phyloP scores from a whole-genome alignment of 1,139 yeast genomes.

The Debaryomycetaceae sp. region DNA sequence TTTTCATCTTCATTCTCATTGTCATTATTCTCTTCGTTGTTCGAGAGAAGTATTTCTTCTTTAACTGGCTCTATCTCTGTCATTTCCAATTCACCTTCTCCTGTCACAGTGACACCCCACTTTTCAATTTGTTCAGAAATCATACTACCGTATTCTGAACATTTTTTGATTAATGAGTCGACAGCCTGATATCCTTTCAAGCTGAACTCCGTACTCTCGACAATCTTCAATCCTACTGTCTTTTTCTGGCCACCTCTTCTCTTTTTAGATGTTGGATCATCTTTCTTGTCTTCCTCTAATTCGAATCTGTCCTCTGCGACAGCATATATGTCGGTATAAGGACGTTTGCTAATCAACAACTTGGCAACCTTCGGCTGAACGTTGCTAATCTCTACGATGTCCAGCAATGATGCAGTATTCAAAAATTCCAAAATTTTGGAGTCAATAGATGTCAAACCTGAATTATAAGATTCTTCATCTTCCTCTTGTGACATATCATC shows the following conservation, averaged over 20 bases:
- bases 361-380: conserved; percentile 69
- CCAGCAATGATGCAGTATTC: conserved; percentile 72
- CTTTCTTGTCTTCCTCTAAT: conserved; percentile 15
- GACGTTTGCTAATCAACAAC: conserved; percentile 59
- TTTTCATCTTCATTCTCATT: conserved; percentile 32
- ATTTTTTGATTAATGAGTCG: conserved; percentile 79
- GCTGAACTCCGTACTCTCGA: conserved; percentile 67
- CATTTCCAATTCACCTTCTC: conserved; percentile 53
- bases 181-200: conserved; percentile 91
- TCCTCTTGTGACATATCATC: conserved; percentile 41
- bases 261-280: conserved; percentile 21
- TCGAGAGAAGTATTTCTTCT: conserved; percentile 23
- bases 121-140: conserved; percentile 69
- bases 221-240: conserved; percentile 69
- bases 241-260: conserved; percentile 45
- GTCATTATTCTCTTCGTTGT: conserved; percentile 18
- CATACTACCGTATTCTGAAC: conserved; percentile 71
- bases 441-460: conserved; percentile 54
- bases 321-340: conserved; percentile 56
- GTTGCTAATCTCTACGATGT: conserved; percentile 75
- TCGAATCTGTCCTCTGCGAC: conserved; percentile 56
- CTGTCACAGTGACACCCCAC: conserved; percentile 83
- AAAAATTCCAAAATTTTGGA: conserved; percentile 69
- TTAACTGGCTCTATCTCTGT: conserved; percentile 12
- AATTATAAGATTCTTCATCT: conserved; percentile 30